Evolutionary conservation across 2,329 filamentous ascomycete species (phyloP).

Genomic region (Aspergillus fructus): DNA sequence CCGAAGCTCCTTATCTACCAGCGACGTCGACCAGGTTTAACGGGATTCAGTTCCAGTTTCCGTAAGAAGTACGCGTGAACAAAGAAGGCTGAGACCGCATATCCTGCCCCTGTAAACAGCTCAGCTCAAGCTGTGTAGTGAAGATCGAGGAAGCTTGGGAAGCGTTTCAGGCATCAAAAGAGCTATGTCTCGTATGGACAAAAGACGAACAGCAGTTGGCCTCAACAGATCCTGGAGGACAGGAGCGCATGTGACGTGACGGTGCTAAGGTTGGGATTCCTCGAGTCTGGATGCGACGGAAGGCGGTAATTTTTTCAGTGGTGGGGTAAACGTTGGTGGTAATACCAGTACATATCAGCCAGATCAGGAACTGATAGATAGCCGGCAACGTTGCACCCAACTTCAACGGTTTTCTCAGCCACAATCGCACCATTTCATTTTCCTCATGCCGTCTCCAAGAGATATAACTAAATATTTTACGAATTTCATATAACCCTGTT

Average conservation of each 20-base stretch:
- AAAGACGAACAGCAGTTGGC: not conserved
- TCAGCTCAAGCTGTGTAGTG: not conserved
- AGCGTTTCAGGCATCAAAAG: not conserved
- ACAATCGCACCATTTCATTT: not conserved
- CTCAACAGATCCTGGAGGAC: constrained; percentile 1
- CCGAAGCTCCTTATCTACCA: not conserved
- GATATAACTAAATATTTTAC: too few relatives aligned
- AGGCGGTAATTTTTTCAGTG: not conserved
- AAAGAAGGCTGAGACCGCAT: constrained; percentile 8
- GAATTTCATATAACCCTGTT: not conserved
- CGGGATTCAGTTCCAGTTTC: not conserved
- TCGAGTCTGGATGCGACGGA: not conserved
- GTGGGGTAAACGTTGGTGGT: constrained; percentile 1
- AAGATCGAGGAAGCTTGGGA: not conserved
- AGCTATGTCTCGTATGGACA: not conserved
- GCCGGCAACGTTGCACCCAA: not conserved
- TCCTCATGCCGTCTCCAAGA: too few relatives aligned
- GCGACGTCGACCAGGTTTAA: not conserved
- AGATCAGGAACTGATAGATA: not conserved
- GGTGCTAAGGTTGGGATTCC: constrained; percentile 3
- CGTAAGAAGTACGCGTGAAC: constrained; percentile 4
- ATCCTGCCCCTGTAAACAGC: constrained; percentile 5
- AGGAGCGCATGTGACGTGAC: constrained; percentile 11
- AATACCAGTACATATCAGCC: not conserved
- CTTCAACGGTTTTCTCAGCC: not conserved